Conservation (phyloP, 768 basidiomycete species). For the Tulasnella sp. region DNA sequence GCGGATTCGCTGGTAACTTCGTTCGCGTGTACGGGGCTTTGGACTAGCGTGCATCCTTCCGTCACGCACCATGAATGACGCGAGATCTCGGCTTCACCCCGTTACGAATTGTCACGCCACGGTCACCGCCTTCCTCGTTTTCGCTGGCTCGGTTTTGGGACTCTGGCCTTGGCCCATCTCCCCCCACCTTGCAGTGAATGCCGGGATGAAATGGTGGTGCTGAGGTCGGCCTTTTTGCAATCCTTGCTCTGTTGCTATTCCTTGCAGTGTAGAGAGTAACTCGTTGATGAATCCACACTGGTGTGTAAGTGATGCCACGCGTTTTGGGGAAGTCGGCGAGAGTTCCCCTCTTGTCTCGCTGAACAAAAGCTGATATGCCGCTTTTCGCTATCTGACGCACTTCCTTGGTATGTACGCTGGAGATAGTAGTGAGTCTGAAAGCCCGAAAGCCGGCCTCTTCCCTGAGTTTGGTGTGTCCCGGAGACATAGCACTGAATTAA, state of each 20-base stretch:
- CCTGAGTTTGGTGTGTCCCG: background rate
- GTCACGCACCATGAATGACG: slow-evolving; percentile 5
- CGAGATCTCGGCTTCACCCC: slow-evolving; percentile 13
- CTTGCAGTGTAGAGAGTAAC: background rate
- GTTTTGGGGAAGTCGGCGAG: slow-evolving; percentile 4
- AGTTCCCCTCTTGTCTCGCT: background rate
- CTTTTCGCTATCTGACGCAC: slow-evolving; percentile 18
- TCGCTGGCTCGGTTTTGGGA: background rate
- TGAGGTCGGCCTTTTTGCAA: background rate
- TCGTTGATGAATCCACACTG: background rate
- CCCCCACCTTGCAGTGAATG: background rate
- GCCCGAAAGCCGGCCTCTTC: background rate
- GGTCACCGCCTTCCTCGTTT: slow-evolving; percentile 9
- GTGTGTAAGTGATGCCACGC: background rate
- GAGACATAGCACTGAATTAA: background rate
- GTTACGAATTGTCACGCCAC: slow-evolving; percentile 14
- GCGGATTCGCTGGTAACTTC: slow-evolving; percentile 9
- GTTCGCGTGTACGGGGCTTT: slow-evolving; percentile 14
- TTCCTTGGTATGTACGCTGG: background rate
- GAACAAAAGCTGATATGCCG: background rate
- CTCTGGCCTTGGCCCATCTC: background rate
- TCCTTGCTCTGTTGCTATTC: background rate
- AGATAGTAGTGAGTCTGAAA: background rate
- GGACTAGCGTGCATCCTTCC: background rate
- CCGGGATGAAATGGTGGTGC: slow-evolving; percentile 9